Evolutionary conservation across 2,329 filamentous ascomycete species (phyloP).

Genomic region (Xylariaceae sp.): DNA sequence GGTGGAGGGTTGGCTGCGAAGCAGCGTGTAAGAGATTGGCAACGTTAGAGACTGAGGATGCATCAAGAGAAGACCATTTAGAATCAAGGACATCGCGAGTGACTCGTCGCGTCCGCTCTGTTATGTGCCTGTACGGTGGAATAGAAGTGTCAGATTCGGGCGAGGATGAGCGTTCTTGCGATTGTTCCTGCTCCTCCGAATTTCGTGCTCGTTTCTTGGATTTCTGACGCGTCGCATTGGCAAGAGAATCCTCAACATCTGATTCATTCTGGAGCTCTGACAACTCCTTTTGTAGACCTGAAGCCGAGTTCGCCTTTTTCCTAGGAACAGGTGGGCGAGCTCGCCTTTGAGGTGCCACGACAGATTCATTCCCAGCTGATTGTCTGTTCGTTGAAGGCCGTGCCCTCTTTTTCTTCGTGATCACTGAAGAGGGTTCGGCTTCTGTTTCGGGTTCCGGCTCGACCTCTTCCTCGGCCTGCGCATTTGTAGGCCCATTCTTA

Average conservation of each 20-base stretch:
- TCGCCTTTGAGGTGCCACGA: conserved; percentile 18
- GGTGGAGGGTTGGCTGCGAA: conserved; percentile 57
- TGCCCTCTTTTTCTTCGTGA: conserved; percentile 21
- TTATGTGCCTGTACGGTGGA: conserved; percentile 46
- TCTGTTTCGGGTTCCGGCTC: conserved; percentile 7
- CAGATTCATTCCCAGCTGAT: conserved; percentile 1
- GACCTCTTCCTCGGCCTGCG: conserved; percentile 12
- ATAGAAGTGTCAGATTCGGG: conserved; percentile 25
- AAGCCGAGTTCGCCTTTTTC: conserved; percentile 13
- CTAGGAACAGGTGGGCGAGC: conserved; percentile 8
- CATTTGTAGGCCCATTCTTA: neutral
- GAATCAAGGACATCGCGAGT: conserved; percentile 61
- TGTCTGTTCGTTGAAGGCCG: conserved; percentile 27
- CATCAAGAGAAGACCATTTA: conserved; percentile 59
- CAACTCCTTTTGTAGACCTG: conserved; percentile 10
- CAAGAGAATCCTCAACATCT: conserved; percentile 8
- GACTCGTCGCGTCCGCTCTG: conserved; percentile 47
- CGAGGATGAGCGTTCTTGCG: conserved; percentile 22
- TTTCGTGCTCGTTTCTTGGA: conserved; percentile 8
- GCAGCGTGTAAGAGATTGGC: conserved; percentile 52
- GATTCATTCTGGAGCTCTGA: conserved; percentile 13
- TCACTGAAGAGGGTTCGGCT: neutral
- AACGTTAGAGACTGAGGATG: conserved; percentile 51
- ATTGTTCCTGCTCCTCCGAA: conserved; percentile 11
- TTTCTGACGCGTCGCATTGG: conserved; percentile 1